Evolutionary conservation across 208 protist species (phyloP), one percentile per base, ranked within the genome.

Genomic region (Angomonas deanei): DNA sequence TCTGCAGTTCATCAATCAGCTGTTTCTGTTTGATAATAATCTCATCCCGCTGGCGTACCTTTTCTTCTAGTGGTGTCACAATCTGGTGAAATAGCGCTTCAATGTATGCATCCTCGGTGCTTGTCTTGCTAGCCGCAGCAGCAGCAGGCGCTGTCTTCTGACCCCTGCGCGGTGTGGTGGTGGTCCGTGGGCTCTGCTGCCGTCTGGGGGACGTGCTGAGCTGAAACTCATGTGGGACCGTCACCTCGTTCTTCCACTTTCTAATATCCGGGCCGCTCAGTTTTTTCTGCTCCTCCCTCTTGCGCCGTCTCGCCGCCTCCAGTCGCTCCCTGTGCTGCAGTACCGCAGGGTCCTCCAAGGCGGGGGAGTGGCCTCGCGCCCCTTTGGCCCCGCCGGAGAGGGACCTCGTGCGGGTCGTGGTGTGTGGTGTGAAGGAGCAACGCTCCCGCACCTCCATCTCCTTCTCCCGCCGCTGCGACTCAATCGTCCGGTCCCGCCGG

Each of bases 401-500:
- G 24, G 48, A 30, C 36, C 3, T 3, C 38, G 21, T 38, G 47
- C 28, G 6, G 27, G 17, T 48, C 27, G 13, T 58, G 66, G 13
- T 70, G 36, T 66, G 31, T 15, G 80, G 80, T 5, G 53, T 32
- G 64, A 91, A 91, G 15, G 75, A 79, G 67, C 81, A 91, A 54
- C 49, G 71, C 8, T 31, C 47, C 17, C 68, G n/a, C 33, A 38
- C 19, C 33, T 69, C 52, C 17, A 50, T 66, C 64, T 66, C 66
- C 59, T 70, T 57, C 56, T 76, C 74, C 1, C 52, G 54, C 2
- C 72, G 55, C 53, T 70, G 24, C 24, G 61, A 58, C 38, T 71
- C 68, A 1, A 55, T 64, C 8, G 65, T 46, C 27, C 73, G 64
- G 5, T 76, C 55, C 0, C 72, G 61, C 0, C 66, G 63, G 63